phyloP scores from a whole-genome alignment of 257 asterid species.

The Przewalskia tangutica region DNA sequence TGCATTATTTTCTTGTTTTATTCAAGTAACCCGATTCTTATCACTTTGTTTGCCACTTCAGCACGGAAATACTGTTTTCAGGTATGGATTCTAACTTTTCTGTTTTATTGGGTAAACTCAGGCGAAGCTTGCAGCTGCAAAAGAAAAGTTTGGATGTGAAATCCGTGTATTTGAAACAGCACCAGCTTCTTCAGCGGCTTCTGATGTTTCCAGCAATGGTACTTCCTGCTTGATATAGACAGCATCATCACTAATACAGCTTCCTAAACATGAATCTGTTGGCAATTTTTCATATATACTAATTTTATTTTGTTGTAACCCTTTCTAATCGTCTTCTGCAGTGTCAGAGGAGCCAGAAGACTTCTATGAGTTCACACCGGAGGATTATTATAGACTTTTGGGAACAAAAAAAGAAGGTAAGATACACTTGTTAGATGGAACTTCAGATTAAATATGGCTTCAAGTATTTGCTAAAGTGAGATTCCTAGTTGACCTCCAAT shows the following conservation, averaged over 20 bases:
- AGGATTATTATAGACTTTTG: constrained; percentile 70
- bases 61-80: background rate
- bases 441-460: background rate
- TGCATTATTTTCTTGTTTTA: no score
- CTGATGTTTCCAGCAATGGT: constrained; percentile 45
- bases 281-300: background rate
- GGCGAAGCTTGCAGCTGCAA: constrained; percentile 79
- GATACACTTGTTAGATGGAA: background rate
- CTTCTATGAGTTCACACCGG: constrained; percentile 85
- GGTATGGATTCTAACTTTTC: background rate
- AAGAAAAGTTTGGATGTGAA: constrained; percentile 73
- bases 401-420: constrained; percentile 83
- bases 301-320: background rate
- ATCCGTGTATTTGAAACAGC: constrained; percentile 70
- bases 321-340: background rate
- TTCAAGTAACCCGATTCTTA: no score
- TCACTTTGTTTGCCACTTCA: background rate
- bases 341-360: constrained; percentile 67
- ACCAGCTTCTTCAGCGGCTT: constrained; percentile 36
- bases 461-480: background rate
- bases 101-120: constrained; percentile 14
- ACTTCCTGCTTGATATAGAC: background rate
- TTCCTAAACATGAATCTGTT: background rate
- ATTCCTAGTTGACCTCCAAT: background rate
- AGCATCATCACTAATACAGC: background rate